phyloP scores from a whole-genome alignment of 129 eudicot species.

The Smallanthus sonchifolius region DNA sequence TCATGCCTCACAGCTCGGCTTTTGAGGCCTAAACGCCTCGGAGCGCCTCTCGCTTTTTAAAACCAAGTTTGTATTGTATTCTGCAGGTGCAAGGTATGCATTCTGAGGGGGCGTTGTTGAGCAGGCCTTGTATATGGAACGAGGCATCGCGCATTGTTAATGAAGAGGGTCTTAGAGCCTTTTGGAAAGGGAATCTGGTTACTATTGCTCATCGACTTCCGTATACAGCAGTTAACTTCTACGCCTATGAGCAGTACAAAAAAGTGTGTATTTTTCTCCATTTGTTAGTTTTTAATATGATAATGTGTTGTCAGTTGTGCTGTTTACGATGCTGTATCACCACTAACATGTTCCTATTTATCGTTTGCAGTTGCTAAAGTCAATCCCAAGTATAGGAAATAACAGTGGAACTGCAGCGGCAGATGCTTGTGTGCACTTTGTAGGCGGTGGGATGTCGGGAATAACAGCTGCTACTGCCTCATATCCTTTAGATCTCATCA shows the following conservation, averaged over 20 bases:
- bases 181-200: conserved; percentile 94
- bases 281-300: not conserved
- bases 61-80: not conserved
- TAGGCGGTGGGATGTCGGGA: conserved; percentile 85
- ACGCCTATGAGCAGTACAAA: conserved; percentile 74
- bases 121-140: conserved; percentile 68
- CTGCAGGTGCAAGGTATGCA: conserved; percentile 91
- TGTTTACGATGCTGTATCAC: not conserved
- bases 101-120: conserved; percentile 56
- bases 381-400: conserved; percentile 44
- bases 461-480: conserved; percentile 79
- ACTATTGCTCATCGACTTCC: conserved; percentile 91
- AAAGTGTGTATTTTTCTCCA: conserved; percentile 35
- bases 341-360: not conserved
- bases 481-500: conserved; percentile 84
- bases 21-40: too few relatives aligned
- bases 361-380: conserved; percentile 51
- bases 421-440: conserved; percentile 64
- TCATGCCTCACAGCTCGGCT: too few relatives aligned
- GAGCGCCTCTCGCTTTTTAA: too few relatives aligned
- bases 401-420: conserved; percentile 36
- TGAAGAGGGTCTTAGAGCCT: conserved; percentile 88
- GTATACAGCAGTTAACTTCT: conserved; percentile 77
- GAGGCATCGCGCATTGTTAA: conserved; percentile 75
- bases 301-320: not conserved